Percentiles rank a stretch among this genome's conserved stretches.
Evolutionary conservation across 1,139 yeast genomes (phyloP).

Genomic region (Arxiozyma slooffiae): DNA sequence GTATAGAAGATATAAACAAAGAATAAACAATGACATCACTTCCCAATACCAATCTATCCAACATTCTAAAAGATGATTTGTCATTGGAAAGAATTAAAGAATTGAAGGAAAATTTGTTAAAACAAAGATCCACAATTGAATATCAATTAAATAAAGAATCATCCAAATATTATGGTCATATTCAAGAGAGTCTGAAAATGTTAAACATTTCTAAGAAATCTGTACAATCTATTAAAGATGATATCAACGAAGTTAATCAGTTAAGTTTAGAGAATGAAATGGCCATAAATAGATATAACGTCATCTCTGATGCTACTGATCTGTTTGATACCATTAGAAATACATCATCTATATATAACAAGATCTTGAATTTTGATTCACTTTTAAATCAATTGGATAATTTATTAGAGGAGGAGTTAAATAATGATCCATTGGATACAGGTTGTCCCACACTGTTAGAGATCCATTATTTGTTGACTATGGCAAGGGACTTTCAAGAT

Average conservation of each 20-base stretch:
- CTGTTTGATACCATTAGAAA: slow-evolving; percentile 65
- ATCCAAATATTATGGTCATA: slow-evolving; percentile 19
- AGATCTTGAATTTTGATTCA: slow-evolving; percentile 48
- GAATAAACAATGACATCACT: neutral
- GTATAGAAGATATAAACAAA: neutral
- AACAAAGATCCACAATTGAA: slow-evolving; percentile 69
- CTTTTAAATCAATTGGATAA: slow-evolving; percentile 43
- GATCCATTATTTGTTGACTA: slow-evolving; percentile 62
- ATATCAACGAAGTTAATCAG: slow-evolving; percentile 50
- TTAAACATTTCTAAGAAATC: slow-evolving; percentile 31
- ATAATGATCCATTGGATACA: slow-evolving; percentile 42
- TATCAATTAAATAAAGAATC: slow-evolving; percentile 57
- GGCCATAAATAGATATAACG: slow-evolving; percentile 46
- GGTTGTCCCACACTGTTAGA: slow-evolving; percentile 52
- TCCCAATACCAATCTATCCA: slow-evolving; percentile 11
- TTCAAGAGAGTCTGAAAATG: slow-evolving; percentile 20
- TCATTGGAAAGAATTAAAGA: slow-evolving; percentile 24
- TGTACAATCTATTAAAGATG: slow-evolving; percentile 42
- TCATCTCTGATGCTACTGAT: slow-evolving; percentile 51
- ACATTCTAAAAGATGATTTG: slow-evolving; percentile 24
- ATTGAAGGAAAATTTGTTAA: slow-evolving; percentile 44
- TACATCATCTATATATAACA: slow-evolving; percentile 56
- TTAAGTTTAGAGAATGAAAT: slow-evolving; percentile 46
- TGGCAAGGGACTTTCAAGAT: slow-evolving; percentile 70
- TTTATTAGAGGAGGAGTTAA: slow-evolving; percentile 47